A percentile compares a stretch with the other conserved stretches of the same genome.
Conservation (phyloP, 2,329 filamentous ascomycete species). For the Xylariaceae sp. region DNA sequence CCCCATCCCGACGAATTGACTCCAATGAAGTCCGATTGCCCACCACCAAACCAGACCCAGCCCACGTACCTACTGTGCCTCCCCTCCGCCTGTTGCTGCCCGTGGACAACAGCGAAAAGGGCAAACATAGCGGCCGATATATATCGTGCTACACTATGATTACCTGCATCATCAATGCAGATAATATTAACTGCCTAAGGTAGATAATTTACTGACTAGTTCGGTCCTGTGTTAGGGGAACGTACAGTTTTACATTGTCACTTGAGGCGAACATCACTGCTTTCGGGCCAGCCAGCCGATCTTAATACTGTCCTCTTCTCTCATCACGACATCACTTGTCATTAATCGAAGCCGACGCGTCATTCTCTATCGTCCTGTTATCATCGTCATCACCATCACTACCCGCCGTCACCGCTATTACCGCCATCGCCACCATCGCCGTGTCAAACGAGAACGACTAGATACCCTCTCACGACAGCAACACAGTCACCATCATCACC, state of each 20-base stretch:
- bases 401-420: neutral
- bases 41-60: slow-evolving; percentile 1
- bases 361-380: slow-evolving; percentile 23
- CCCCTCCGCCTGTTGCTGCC: slow-evolving; percentile 9
- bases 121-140: neutral
- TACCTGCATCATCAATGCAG: slow-evolving; percentile 1
- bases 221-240: slow-evolving; percentile 7
- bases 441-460: too few relatives aligned
- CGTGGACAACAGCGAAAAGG: slow-evolving; percentile 7
- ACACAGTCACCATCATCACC: slow-evolving; percentile 30
- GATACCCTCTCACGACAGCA: neutral
- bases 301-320: slow-evolving; percentile 18
- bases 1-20: slow-evolving; percentile 11
- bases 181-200: slow-evolving; percentile 6
- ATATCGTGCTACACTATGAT: neutral
- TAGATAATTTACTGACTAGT: slow-evolving; percentile 10
- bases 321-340: slow-evolving; percentile 14
- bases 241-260: slow-evolving; percentile 12
- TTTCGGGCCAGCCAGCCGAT: slow-evolving; percentile 22
- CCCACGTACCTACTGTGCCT: neutral
- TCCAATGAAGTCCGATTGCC: slow-evolving; percentile 10
- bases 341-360: slow-evolving; percentile 16
- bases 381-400: slow-evolving; percentile 18
- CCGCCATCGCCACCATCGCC: neutral
- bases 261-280: neutral